Evolutionary conservation across 192 early-diverging fungal genomes (phyloP).

Genomic region (Pilaira anomala): DNA sequence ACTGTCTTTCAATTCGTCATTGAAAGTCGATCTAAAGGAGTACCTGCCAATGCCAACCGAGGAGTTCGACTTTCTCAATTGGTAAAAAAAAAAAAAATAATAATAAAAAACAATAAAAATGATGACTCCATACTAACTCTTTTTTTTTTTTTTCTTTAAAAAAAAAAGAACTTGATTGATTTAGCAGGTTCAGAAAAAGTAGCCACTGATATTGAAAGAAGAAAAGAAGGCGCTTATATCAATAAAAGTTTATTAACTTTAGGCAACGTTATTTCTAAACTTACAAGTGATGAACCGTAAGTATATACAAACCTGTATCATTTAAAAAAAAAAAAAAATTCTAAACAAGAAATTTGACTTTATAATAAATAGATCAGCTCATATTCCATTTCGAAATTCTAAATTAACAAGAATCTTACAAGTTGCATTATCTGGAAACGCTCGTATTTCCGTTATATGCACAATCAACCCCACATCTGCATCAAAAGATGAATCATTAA

Average conservation of each 20-base stretch:
- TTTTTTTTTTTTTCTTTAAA: constrained; percentile 8
- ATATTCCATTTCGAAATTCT: constrained; percentile 97
- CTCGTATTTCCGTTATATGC: constrained; percentile 88
- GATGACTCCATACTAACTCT: not conserved
- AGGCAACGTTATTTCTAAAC: constrained; percentile 87
- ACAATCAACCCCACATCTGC: constrained; percentile 79
- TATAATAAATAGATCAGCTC: constrained; percentile 41
- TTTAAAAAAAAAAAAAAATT: too few relatives aligned
- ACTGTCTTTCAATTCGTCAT: constrained; percentile 87
- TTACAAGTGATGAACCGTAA: constrained; percentile 65
- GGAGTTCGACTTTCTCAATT: constrained; percentile 39
- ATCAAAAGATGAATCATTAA: constrained; percentile 83
- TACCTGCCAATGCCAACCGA: not conserved
- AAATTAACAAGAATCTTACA: constrained; percentile 96
- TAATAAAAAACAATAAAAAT: not conserved
- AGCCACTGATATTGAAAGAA: constrained; percentile 75
- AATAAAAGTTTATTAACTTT: constrained; percentile 89
- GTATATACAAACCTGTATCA: not conserved
- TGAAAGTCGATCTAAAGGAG: constrained; percentile 20
- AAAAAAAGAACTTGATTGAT: constrained; percentile 97
- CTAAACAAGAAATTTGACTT: too few relatives aligned
- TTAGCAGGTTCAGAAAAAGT: constrained; percentile 96
- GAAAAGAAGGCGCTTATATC: constrained; percentile 96
- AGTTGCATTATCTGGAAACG: constrained; percentile 89
- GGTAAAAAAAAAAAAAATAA: not conserved